Base-by-base conservation (phyloP, 202 grass and related monocot genomes). In the Musa balbisiana region DNA sequence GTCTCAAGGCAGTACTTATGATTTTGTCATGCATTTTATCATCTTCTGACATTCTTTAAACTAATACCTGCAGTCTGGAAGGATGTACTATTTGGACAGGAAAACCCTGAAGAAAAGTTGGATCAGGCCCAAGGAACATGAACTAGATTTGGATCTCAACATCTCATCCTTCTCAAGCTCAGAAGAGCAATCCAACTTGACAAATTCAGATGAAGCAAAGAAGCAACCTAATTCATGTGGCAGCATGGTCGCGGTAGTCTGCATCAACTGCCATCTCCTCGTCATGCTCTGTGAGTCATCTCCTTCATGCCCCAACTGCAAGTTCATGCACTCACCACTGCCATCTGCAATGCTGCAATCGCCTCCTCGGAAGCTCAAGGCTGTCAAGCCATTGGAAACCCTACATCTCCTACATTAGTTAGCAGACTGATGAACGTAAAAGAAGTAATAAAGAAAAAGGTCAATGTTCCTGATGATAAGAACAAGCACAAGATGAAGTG, bases 21-120 rank as follows among this genome's bases (percentile, higher is more conserved):
- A 8, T 49, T 49, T 43, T 17, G 11, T 19, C 65, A 2, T 68
- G 60, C 60, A 11, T 17, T 8, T 62, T 43, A 43, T 43, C 33
- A 43, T 6, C 11, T 58, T 17, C 16, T 58, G 55, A 58, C 16
- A 8, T 17, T 17, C 17, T 62, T 4, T 19, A 62, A 62, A 62
- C 8, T 62, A 62, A 62, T 62, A 17, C 6, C 16, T 80, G 52
- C 87, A 99, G 95, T 99, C 95, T 9, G 95, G 95, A 29, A 87
- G 76, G 80, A 95, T 99, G 89, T 99, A 99, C 83, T 99, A 99
- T 84, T 80, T 99, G 72, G 95, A 99, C 78, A 89, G 95, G 85
- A 92, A 88, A 83, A 95, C 89, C 51, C 25, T 83, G 85, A 95
- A 79, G 85, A 99, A 87, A 82, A 99, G 87, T 60, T 95, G 91